Evolutionary conservation across 768 basidiomycete species (phyloP), one percentile per base, ranked within the genome.

Genomic region (Rhizopogon roseolus): DNA sequence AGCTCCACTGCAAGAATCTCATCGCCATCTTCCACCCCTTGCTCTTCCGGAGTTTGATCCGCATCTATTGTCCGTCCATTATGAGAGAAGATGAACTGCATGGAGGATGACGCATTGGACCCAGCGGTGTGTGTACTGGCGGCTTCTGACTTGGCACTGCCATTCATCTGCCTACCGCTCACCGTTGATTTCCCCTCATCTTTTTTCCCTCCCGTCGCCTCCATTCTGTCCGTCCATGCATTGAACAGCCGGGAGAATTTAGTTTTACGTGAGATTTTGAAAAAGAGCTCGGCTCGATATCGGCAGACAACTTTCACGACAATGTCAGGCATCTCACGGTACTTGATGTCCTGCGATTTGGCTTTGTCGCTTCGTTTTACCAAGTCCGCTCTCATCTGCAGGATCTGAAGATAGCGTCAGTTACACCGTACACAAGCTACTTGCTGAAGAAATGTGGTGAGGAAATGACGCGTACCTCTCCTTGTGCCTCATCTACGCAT

Each of bases 201-300:
- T 59, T 78, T 82, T 72, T 79, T 79, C 54, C 78, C 64, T 19
- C 67, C 70, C 9, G 73, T 73, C 57, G 74, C 73, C 66, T 91
- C 90, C 92, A 94, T 94, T 57, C 91, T 79, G 49, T 89, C 88
- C 27, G 89, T 90, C 90, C 91, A 93, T 29, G 90, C 88, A 61
- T 84, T 86, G 68, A 93, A 91, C 53, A 93, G 76, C 52, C 87
- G 80, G 52, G 85, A 84, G 34, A 94, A 76, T 66, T 91, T 93
- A 27, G 89, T 91, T 71, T 93, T 93, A 66, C 92, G 86, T 8
- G 89, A 90, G 59, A 94, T 90, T 70, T 92, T 93, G 81, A 94
- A 94, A 75, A 90, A 92, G 40, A 94, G 78, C 63, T 94, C 91
- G 4, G 91, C 90, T 42, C 92, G 88, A 66, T 93, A 93, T 61